phyloP scores from a whole-genome alignment of 345 rosid species.

The Hibiscus mutabilis region DNA sequence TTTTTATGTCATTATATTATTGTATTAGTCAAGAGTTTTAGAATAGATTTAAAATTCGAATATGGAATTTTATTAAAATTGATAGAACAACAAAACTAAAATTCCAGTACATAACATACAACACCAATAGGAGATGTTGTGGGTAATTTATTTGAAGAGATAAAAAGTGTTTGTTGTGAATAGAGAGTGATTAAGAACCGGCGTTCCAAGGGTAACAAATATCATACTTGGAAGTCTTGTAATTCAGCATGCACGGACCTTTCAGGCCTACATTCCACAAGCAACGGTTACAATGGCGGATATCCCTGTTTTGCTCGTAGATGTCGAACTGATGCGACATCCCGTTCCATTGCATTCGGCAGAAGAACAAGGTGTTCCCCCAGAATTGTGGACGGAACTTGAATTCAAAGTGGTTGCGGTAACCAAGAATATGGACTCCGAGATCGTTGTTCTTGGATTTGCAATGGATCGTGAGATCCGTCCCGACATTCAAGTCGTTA shows the following conservation, averaged over 20 bases:
- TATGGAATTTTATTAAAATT: no score
- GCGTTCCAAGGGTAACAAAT: constrained; percentile 8
- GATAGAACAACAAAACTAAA: no score
- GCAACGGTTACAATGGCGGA: not conserved
- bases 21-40: no score
- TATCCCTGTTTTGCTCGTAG: constrained; percentile 5
- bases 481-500: not conserved
- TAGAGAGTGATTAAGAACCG: not conserved
- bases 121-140: no score
- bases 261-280: not conserved
- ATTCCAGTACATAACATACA: no score
- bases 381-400: constrained; percentile 8
- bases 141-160: not conserved
- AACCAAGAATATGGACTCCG: not conserved
- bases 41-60: no score
- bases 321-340: constrained; percentile 5
- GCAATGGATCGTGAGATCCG: constrained; percentile 12
- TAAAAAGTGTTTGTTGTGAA: not conserved
- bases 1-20: no score
- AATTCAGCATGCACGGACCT: constrained; percentile 11
- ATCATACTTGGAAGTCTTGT: not conserved
- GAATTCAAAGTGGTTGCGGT: not conserved
- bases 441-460: constrained; percentile 14
- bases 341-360: constrained; percentile 12
- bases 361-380: constrained; percentile 7